Base-by-base conservation (phyloP, 345 rosid genomes). In the Hibiscus mutabilis region DNA sequence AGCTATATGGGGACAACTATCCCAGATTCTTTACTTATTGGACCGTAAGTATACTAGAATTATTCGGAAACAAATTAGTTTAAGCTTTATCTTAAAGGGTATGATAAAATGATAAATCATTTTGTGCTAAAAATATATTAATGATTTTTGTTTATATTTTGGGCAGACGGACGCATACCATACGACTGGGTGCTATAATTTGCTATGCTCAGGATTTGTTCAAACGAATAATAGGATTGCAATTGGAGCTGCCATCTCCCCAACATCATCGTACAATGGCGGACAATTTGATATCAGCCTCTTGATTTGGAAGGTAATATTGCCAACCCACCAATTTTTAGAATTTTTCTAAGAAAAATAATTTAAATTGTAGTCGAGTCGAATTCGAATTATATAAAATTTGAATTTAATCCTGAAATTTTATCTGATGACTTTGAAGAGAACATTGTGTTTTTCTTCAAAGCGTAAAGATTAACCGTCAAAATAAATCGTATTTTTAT, bases 21-120 rank as follows among this genome's bases (percentile, higher is more conserved):
- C 96, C 99, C 22, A 92, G 99, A 83, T 96, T 96, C 82, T 96
- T 96, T 57, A 96, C 96, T 3, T 96, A 96, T 75, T 96, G 99
- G 99, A 96, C 99, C 21, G 99, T 96, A 80, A 86, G 88, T 84
- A 46, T 56, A 19, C 10, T 56, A 35, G 1, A 19, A 53, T 19
- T 18, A 37, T 37, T 37, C 11, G 2, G 42, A 37, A 37, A 37
- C 42, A 33, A 33, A 33, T 33, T 33, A 33, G 6, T 33, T 33
- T 37, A 6, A 37, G 42, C 11, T 37, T 37, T 37, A 0, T 37
- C 42, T 8, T 37, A 37, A 37, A 37, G 42, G 35, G 35, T 33
- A 33, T 4, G 35, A 1, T 33, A 33, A 33, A 33, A 33, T 4
- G 35, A 1, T 33, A 33, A 33, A 33, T 33, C 35, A 37, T 37